phyloP scores from a whole-genome alignment of 805 yeast species.

The Kregervanrija fluxuum region DNA sequence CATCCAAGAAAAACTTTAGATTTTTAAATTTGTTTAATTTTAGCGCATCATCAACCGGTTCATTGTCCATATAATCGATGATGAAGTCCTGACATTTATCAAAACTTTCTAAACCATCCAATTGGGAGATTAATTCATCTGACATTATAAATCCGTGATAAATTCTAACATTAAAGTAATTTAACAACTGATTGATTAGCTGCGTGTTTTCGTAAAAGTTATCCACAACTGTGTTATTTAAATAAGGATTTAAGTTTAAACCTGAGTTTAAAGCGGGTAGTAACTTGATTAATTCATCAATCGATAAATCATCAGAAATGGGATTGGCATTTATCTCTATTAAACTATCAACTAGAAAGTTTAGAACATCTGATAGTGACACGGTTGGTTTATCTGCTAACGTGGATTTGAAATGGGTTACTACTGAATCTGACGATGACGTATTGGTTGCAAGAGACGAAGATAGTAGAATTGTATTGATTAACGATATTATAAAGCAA shows the following conservation, averaged over 20 bases:
- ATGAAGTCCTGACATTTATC: conserved; percentile 26
- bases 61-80: conserved; percentile 14
- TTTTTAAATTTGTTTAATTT: conserved; percentile 7
- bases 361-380: neutral
- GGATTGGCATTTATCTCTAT: neutral
- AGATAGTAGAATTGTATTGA: conserved; percentile 44
- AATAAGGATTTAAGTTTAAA: conserved; percentile 61
- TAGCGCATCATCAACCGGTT: conserved; percentile 2
- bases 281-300: neutral
- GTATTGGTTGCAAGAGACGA: neutral
- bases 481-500: conserved; percentile 74
- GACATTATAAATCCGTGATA: conserved; percentile 64
- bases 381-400: neutral
- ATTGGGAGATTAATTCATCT: neutral
- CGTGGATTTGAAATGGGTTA: conserved; percentile 1
- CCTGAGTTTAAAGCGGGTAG: conserved; percentile 44
- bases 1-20: conserved; percentile 39
- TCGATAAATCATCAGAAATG: neutral
- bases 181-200: conserved; percentile 16
- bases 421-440: neutral
- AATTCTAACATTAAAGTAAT: conserved; percentile 30
- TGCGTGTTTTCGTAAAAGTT: conserved; percentile 15
- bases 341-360: conserved; percentile 1
- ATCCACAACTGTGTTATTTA: conserved; percentile 33
- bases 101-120: conserved; percentile 6